Percentiles rank a stretch among this genome's conserved stretches.
Conservation (phyloP, 176 grass and related monocot species). For the Poa pratensis region DNA sequence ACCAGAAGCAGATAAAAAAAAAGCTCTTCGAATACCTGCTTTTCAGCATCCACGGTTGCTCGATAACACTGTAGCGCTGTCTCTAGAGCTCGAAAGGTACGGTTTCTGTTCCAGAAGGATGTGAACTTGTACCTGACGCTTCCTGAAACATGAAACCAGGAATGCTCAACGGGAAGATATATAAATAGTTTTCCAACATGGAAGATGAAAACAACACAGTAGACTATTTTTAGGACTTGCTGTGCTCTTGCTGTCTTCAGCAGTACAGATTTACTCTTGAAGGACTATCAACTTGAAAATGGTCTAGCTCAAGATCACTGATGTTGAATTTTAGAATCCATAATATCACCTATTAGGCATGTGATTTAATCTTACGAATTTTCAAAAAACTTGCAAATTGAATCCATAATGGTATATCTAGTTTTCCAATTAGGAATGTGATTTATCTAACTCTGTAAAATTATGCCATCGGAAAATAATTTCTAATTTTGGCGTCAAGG, state of each 20-base stretch:
- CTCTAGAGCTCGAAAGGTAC: conserved; percentile 67
- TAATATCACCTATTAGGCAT: conserved; percentile 19
- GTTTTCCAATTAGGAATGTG: conserved; percentile 12
- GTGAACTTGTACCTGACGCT: conserved; percentile 81
- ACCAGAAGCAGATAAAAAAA: conserved; percentile 4
- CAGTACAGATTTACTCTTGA: conserved; percentile 7
- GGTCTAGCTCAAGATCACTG: not conserved
- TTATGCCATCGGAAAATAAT: conserved; percentile 27
- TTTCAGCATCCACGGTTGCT: conserved; percentile 80
- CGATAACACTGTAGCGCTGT: conserved; percentile 54
- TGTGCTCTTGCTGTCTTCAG: not conserved
- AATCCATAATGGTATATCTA: conserved; percentile 17
- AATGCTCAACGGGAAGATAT: conserved; percentile 37
- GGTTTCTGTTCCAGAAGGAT: conserved; percentile 97
- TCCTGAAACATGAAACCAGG: conserved; percentile 58
- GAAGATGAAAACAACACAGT: conserved; percentile 24
- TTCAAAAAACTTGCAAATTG: not conserved
- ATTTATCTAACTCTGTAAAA: conserved; percentile 25
- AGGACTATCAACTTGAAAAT: conserved; percentile 38
- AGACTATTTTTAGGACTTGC: not conserved
- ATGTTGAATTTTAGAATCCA: conserved; percentile 23
- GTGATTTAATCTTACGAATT: conserved; percentile 1
- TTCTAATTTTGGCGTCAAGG: conserved; percentile 59
- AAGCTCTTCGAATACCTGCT: conserved; percentile 58
- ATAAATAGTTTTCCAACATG: conserved; percentile 38